Base-by-base conservation (phyloP, 306 rosid genomes). In the Castanea mollissima region DNA sequence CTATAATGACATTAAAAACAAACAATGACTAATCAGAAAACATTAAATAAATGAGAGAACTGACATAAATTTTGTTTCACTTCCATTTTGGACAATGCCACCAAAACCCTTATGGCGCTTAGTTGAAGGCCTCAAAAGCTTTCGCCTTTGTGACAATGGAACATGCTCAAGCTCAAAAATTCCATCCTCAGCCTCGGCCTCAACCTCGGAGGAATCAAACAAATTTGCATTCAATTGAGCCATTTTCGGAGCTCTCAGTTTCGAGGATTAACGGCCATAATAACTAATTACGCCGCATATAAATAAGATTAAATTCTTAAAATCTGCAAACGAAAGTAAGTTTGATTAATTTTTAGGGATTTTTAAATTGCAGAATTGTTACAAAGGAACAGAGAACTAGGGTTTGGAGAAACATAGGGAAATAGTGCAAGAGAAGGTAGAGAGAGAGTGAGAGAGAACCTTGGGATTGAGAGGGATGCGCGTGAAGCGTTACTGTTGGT, bases 101-200 rank as follows among this genome's bases (percentile, higher is more conserved):
- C 55, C 16, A 4, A 64, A 71, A 63, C 23, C 18, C 14, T 73
- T 25, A 71, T 41, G 65, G 13, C 15, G 73, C 19, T 60, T 68
- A 11, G 15, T 41, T n/a, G 54, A 11, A 49, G 51, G 35, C n/a
- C 64, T 55, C 19, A 86, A 35, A 56, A 78, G 16, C 19, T 59
- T 65, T 11, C 74, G 83, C 54, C 90, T 88, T 55, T 69, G 84
- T 44, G 80, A 59, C 78, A 83, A 77, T 2, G 92, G 88, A 83
- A 82, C 56, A 83, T 78, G 76, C 1, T 90, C 91, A 11, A 80
- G 84, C 75, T 87, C 78, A 74, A 76, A 69, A 44, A 79, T 38
- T 52, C 55, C 76, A 14, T 55, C 12, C 23, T 69, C 77, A 1
- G 44, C 44, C 44, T 38, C 44, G 10, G 44, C 44, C 44, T 38